A percentile compares a stretch with the other conserved stretches of the same genome.
Conservation (phyloP, 306 rosid species). For the Urtica urens region DNA sequence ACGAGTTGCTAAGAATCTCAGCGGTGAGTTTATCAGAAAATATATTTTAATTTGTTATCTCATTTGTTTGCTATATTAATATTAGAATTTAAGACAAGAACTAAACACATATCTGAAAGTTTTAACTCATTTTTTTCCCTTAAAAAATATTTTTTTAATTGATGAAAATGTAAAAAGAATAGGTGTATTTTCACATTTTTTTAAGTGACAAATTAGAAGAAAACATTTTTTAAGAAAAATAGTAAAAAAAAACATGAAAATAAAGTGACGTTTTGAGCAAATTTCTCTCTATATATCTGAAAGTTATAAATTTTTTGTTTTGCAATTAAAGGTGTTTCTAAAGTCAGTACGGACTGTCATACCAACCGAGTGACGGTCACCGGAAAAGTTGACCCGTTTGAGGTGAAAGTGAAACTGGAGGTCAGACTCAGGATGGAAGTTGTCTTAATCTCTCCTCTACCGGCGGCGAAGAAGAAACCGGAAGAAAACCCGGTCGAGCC, state of each 20-base stretch:
- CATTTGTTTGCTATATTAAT: not conserved
- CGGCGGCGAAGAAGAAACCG: slow-evolving; percentile 34
- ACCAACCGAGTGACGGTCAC: slow-evolving; percentile 49
- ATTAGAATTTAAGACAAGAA: not conserved
- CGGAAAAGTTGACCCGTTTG: slow-evolving; percentile 49
- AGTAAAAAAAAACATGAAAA: no score
- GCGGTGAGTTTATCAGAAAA: slow-evolving; percentile 26
- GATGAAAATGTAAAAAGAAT: no score
- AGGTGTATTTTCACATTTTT: no score
- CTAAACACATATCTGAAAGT: no score
- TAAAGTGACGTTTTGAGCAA: no score
- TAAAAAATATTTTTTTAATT: no score
- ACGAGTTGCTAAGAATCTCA: slow-evolving; percentile 34
- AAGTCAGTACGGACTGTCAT: slow-evolving; percentile 39
- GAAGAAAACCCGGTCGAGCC: slow-evolving; percentile 33
- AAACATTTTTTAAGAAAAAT: not conserved
- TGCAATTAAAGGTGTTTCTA: slow-evolving; percentile 44
- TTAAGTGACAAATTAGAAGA: no score
- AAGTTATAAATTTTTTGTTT: no score
- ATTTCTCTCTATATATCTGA: no score
- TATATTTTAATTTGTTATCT: not conserved
- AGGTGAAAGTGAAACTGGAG: slow-evolving; percentile 37
- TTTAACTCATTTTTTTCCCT: no score
- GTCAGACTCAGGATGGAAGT: slow-evolving; percentile 56
- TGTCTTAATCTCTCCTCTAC: slow-evolving; percentile 53